Base-by-base conservation (phyloP, 1,284 basidiomycete genomes). In the Bondarzewia mesenterica region DNA sequence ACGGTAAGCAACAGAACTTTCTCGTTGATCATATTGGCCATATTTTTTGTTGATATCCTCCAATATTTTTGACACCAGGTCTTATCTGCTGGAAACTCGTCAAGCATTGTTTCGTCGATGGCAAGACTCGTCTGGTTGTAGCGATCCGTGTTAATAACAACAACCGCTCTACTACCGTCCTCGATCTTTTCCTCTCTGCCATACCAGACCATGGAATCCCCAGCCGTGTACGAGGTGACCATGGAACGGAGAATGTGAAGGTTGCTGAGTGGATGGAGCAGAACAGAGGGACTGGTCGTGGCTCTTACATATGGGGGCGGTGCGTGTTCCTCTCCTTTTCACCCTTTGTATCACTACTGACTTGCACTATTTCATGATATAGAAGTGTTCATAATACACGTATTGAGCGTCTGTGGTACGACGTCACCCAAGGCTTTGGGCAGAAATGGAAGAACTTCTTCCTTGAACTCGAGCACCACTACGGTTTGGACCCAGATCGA, bases 381-480 rank as follows among this genome's bases (percentile, higher is more conserved):
- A 59, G 56, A 42, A 55, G 51, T 37, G 53, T 58, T 8, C 57
- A 58, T 49, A 62, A 62, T 38, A 54, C 45, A 8, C 51, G 62
- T 1, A 73, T 74, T 48, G 71, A 75, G 47, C 49, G 62, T 0
- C 51, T 75, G 0, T 75, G 70, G 69, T 59, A 62, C 1, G 64
- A 70, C 42, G 54, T 59, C 7, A 58, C 52, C 2, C 20, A n/a
- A 4, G 49, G 48, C 0, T 61, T 61, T 47, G 57, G 57, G 1
- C 16, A 25, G n/a, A 32, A 39, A 36, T 67, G 65, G 65, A 42
- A 48, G 7, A 54, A 55, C 2, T 63, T 68, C 42, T 68, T 68
- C 22, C 50, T 47, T 0, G 41, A 47, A 0, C 58, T 68, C 0
- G 60, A 67, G 50, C 26, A 14, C 0, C 27, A 27, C 0, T 55